Evolutionary conservation across 2,329 filamentous ascomycete species (phyloP).

Genomic region (Malbranchea zuffiana): DNA sequence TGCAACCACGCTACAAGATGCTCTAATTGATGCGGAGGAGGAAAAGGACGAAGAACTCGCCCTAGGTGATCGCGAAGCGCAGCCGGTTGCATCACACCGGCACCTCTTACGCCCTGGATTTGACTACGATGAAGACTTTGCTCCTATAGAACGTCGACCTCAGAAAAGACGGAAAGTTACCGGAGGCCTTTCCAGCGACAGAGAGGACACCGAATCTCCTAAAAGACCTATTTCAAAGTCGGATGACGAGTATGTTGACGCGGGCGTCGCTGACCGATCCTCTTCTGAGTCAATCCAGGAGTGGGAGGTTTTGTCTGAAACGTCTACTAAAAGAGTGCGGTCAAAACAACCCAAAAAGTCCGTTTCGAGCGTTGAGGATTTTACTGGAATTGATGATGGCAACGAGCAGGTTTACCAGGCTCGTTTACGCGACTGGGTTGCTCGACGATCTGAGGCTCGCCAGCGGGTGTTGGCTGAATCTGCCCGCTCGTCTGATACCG

Average conservation of each 20-base stretch:
- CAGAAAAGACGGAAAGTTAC: conserved; percentile 30
- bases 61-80: conserved; percentile 28
- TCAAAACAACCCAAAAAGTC: conserved; percentile 19
- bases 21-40: conserved; percentile 71
- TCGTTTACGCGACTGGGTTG: conserved; percentile 65
- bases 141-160: conserved; percentile 15
- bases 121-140: conserved; percentile 37
- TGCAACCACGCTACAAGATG: conserved; percentile 59
- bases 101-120: conserved; percentile 65
- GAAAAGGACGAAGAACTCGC: conserved; percentile 45
- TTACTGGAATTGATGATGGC: conserved; percentile 70
- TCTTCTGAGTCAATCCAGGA: conserved; percentile 15
- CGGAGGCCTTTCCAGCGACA: background rate
- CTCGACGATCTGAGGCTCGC: conserved; percentile 51
- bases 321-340: conserved; percentile 14
- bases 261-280: conserved; percentile 14
- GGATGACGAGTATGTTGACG: conserved; percentile 26
- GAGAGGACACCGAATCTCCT: background rate
- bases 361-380: conserved; percentile 40
- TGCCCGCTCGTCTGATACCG: conserved; percentile 31
- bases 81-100: conserved; percentile 54
- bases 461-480: conserved; percentile 33
- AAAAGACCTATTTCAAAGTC: background rate
- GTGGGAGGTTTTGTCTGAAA: conserved; percentile 11
- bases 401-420: conserved; percentile 70